Evolutionary conservation across 1,284 basidiomycete genomes (phyloP), one percentile per base, ranked within the genome.

Genomic region (Paramarasmius palmivorus): DNA sequence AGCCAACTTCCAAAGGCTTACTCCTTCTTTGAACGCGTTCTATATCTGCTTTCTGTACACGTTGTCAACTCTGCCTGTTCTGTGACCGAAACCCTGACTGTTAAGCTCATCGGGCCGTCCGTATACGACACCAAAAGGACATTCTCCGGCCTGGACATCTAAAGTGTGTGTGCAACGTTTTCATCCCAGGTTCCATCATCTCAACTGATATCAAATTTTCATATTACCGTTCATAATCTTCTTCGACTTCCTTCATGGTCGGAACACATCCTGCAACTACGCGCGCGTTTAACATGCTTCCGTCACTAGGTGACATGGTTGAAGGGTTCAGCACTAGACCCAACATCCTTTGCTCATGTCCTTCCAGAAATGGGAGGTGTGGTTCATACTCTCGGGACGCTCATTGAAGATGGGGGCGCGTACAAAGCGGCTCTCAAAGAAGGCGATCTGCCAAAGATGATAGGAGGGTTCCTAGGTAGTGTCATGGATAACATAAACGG

Each of bases 331-430:
- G 93, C 93, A 4, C 82, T 95, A 51, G 73, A 84, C 40, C 93
- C 94, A 0, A 73, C 83, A 48, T 79, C 86, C 9, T 97, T 94
- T 70, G 73, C 78, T 14, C 74, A 84, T 52, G 73, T 95, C 17
- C 76, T 96, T 34, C 76, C 82, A 2, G 70, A 71, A 49, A 82
- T 81, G 25, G 82, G 82, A 14, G 93, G 91, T 3, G 90, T 97
- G 22, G 93, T 98, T 35, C 94, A 98, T 67, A 96, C 97, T 1
- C 80, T 98, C n/a, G 96, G 96, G 39, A 93, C 90, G 37, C 82
- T 99, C 47, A 77, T 98, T 46, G 93, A 97, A 68, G 83, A 86
- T 61, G 76, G 41, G 7, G 55, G 77, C 4, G 77, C 76, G 39
- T 99, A 99, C 79, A 99, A 99, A 70, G 66, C 73, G 29, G 81